Conservation (phyloP, 2,329 filamentous ascomycete genomes). For the Allantophomopsis cytisporea region DNA sequence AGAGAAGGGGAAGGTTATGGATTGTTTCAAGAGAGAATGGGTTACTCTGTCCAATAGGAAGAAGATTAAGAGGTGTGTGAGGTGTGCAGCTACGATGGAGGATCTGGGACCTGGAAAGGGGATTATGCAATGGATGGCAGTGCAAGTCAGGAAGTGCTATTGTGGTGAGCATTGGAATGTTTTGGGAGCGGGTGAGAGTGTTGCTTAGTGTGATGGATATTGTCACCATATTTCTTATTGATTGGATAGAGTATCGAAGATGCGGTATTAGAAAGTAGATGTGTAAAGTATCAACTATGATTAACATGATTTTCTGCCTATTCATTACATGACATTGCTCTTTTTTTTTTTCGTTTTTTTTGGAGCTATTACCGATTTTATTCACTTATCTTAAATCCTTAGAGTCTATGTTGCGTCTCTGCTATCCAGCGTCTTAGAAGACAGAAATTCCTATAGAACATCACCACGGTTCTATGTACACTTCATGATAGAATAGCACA, state of each 20-base stretch:
- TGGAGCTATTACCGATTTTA: too few relatives aligned
- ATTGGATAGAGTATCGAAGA: not conserved
- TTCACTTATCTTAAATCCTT: too few relatives aligned
- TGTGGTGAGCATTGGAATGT: slow-evolving; percentile 19
- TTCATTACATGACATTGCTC: too few relatives aligned
- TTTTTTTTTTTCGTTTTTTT: too few relatives aligned
- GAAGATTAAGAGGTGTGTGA: slow-evolving; percentile 15
- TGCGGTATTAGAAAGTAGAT: not conserved
- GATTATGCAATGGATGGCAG: slow-evolving; percentile 18
- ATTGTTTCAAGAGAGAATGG: slow-evolving; percentile 17
- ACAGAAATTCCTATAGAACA: too few relatives aligned
- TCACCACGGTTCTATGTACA: too few relatives aligned
- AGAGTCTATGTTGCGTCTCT: too few relatives aligned
- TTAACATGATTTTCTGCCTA: not conserved
- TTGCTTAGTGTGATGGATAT: not conserved
- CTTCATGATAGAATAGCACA: too few relatives aligned
- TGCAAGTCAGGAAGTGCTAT: slow-evolving; percentile 19
- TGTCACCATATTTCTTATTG: not conserved
- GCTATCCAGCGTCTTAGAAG: too few relatives aligned
- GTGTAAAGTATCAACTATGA: not conserved
- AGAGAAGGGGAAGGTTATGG: slow-evolving; percentile 13
- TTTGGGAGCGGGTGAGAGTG: not conserved
- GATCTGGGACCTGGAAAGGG: slow-evolving; percentile 15
- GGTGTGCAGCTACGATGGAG: slow-evolving; percentile 20
- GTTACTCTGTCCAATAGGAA: slow-evolving; percentile 8